These are phyloP conservation scores for Venturia pyrina DNA, from an alignment of 2,329 filamentous ascomycete species.

Conservation along the genomic window DNA sequence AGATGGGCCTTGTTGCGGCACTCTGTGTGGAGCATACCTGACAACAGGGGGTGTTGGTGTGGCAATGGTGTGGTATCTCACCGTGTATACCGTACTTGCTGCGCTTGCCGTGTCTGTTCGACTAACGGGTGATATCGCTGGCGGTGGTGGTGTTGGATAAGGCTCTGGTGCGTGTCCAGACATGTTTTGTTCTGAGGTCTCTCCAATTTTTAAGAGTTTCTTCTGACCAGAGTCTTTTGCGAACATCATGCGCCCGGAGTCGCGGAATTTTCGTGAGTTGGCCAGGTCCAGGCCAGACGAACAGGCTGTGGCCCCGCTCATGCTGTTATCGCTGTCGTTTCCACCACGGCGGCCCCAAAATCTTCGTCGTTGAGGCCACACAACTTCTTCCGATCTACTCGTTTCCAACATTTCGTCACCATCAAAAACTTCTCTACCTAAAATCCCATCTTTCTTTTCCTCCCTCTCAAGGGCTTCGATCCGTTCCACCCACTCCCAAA, in stretches of 20 bases:
- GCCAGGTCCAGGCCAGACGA: conserved; percentile 20
- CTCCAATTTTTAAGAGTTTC: background rate
- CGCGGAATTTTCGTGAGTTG: conserved; percentile 13
- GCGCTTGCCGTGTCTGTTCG: conserved; percentile 52
- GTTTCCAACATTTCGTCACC: conserved; percentile 84
- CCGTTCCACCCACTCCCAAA: conserved; percentile 96
- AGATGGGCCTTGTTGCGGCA: conserved; percentile 17
- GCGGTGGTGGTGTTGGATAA: conserved; percentile 34
- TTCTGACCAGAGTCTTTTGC: background rate
- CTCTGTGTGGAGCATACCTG: background rate
- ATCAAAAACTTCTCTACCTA: conserved; percentile 85
- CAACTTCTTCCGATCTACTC: conserved; percentile 47
- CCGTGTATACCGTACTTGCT: conserved; percentile 53
- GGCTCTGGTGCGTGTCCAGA: background rate
- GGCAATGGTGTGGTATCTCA: conserved; percentile 48
- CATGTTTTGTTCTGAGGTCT: background rate
- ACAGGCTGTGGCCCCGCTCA: conserved; percentile 19
- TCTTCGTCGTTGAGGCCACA: conserved; percentile 36
- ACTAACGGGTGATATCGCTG: conserved; percentile 46
- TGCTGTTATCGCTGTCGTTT: conserved; percentile 17
- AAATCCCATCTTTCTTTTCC: conserved; percentile 85
- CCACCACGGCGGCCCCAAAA: conserved; percentile 26
- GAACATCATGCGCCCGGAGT: background rate
- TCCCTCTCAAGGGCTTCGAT: conserved; percentile 88
- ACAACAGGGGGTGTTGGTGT: conserved; percentile 35